Evolutionary conservation across 495 filamentous ascomycete genomes (phyloP).

Genomic region (Stereocaulon alpinum): DNA sequence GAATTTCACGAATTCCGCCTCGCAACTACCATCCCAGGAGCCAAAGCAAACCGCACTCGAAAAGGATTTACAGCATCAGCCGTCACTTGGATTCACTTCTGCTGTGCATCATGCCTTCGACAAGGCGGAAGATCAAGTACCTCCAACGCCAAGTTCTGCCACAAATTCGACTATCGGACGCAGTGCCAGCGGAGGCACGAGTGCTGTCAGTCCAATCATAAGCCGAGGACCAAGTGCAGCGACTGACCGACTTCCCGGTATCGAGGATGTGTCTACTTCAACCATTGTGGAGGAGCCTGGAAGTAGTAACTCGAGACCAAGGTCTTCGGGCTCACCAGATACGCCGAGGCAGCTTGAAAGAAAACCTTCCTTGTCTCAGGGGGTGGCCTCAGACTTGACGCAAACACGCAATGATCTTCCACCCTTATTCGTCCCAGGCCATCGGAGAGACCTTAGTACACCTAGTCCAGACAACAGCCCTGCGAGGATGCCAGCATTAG

Average conservation of each 20-base stretch:
- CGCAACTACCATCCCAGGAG: constrained; percentile 16
- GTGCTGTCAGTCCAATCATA: constrained; percentile 61
- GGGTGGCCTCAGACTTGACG: constrained; percentile 14
- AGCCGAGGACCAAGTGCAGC: constrained; percentile 37
- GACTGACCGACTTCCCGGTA: constrained; percentile 23
- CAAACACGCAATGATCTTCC: constrained; percentile 9
- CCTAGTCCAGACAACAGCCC: constrained; percentile 55
- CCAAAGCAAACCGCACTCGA: constrained; percentile 14
- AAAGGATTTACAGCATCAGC: constrained; percentile 38
- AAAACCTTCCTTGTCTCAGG: constrained; percentile 27
- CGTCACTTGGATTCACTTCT: constrained; percentile 54
- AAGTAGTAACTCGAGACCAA: constrained; percentile 24
- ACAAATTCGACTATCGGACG: constrained; percentile 39
- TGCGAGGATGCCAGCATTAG: constrained; percentile 45
- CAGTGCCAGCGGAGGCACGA: constrained; percentile 55
- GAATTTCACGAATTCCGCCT: background rate
- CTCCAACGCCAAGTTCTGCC: constrained; percentile 46
- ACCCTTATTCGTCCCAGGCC: constrained; percentile 41
- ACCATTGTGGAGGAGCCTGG: constrained; percentile 49
- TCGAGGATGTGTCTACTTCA: constrained; percentile 39
- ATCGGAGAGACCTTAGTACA: constrained; percentile 51
- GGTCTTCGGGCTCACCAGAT: constrained; percentile 11
- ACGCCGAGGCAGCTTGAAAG: constrained; percentile 22
- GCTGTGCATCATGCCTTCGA: constrained; percentile 64
- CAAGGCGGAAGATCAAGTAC: constrained; percentile 35